Evolutionary conservation across 73 alveolate species (phyloP).

Genomic region (Tetrahymena borealis): DNA sequence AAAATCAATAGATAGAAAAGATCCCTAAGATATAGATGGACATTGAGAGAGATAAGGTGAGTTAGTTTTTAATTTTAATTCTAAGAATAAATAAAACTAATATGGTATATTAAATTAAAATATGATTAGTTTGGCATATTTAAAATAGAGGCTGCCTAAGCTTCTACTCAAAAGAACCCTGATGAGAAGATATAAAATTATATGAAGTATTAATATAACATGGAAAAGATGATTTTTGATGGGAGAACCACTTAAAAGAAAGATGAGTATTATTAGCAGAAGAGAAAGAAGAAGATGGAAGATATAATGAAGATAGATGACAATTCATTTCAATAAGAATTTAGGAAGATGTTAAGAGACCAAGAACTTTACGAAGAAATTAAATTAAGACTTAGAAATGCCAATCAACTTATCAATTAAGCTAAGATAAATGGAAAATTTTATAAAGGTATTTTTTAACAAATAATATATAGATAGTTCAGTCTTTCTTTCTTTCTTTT

Average conservation of each 20-base stretch:
- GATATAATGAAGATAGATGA: neutral
- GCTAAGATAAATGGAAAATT: neutral
- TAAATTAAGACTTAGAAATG: neutral
- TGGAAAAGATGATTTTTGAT: neutral
- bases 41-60: neutral
- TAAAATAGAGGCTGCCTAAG: neutral
- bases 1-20: neutral
- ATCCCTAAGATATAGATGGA: neutral
- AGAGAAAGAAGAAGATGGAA: neutral
- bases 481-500: too few relatives aligned
- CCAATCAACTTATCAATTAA: neutral
- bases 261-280: neutral
- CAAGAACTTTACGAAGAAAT: neutral
- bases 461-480: too few relatives aligned
- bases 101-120: too few relatives aligned
- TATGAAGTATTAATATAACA: neutral
- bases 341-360: neutral
- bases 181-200: neutral
- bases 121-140: neutral
- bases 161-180: neutral
- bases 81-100: neutral
- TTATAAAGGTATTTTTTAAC: neutral
- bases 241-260: neutral
- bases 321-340: neutral
- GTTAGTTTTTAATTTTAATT: neutral